Evolutionary conservation across 306 rosid genomes (phyloP).

Genomic region (Canavalia gladiata): DNA sequence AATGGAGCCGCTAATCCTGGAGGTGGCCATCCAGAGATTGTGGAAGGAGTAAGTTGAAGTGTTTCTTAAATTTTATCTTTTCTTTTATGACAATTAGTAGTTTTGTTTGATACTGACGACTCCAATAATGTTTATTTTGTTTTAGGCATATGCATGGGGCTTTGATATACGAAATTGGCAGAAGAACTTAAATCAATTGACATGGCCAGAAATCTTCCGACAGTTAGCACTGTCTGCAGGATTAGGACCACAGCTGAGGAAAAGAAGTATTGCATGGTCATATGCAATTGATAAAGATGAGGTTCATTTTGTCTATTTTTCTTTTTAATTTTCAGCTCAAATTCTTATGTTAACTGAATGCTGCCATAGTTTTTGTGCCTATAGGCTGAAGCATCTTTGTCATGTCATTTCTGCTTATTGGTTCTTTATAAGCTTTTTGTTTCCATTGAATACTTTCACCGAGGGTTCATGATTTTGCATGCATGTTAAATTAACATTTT

Average conservation of each 20-base stretch:
- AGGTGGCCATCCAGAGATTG: slow-evolving; percentile 98
- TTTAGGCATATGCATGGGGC: slow-evolving; percentile 96
- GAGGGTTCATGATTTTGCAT: slow-evolving; percentile 18
- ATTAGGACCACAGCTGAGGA: slow-evolving; percentile 90
- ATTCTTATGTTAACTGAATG: slow-evolving; percentile 13
- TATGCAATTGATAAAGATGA: slow-evolving; percentile 77
- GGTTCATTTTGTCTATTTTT: slow-evolving; percentile 59
- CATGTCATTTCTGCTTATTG: slow-evolving; percentile 22
- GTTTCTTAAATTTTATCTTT: slow-evolving; percentile 21
- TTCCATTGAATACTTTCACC: slow-evolving; percentile 24
- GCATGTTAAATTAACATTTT: not conserved
- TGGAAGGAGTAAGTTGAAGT: slow-evolving; percentile 86
- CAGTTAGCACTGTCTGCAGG: slow-evolving; percentile 95
- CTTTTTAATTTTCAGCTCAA: slow-evolving; percentile 18
- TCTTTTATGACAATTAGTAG: slow-evolving; percentile 35
- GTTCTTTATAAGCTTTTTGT: slow-evolving; percentile 27
- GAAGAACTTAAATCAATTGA: slow-evolving; percentile 85
- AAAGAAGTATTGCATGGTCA: slow-evolving; percentile 75
- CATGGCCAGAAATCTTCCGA: slow-evolving; percentile 97
- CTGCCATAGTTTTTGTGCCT: slow-evolving; percentile 19
- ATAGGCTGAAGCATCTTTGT: slow-evolving; percentile 22
- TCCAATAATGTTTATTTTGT: slow-evolving; percentile 40
- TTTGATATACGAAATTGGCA: slow-evolving; percentile 98
- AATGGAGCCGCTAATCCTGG: slow-evolving; percentile 94
- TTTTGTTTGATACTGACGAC: slow-evolving; percentile 36